phyloP scores from a whole-genome alignment of 2,329 filamentous ascomycete species.

The Sporothrix curviconia region DNA sequence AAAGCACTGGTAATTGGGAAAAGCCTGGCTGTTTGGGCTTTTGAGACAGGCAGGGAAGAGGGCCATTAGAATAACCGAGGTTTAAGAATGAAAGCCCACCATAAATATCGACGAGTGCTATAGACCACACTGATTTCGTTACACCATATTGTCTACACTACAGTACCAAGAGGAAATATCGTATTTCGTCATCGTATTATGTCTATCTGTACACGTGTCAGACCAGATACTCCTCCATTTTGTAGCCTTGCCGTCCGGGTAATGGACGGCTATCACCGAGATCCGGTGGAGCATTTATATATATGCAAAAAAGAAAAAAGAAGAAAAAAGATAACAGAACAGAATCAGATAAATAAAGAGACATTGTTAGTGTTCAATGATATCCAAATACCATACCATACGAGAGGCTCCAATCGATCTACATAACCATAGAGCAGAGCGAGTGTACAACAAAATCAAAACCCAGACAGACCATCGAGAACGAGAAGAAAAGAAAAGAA shows the following conservation, averaged over 20 bases:
- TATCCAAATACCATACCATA: background rate
- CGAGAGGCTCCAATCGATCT: background rate
- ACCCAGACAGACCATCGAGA: background rate
- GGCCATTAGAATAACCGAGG: no score
- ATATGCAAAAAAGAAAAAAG: background rate
- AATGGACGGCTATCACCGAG: no score
- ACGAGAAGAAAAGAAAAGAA: background rate
- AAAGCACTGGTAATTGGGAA: slow-evolving; percentile 56
- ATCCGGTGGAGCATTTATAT: no score
- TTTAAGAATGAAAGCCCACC: no score
- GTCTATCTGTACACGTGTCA: background rate
- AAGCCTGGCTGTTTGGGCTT: no score
- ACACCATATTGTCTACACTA: no score
- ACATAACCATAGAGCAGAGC: background rate
- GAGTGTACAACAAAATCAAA: background rate
- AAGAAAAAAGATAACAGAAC: background rate
- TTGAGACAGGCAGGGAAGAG: no score
- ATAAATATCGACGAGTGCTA: no score
- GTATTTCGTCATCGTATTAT: background rate
- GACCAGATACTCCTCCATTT: background rate
- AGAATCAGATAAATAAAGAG: background rate
- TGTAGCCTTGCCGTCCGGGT: no score
- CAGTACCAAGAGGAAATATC: no score
- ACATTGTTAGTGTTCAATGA: background rate
- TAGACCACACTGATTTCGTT: no score